Conservation (phyloP, 2,329 filamentous ascomycete genomes). For the Cryphonectria parasitica region DNA sequence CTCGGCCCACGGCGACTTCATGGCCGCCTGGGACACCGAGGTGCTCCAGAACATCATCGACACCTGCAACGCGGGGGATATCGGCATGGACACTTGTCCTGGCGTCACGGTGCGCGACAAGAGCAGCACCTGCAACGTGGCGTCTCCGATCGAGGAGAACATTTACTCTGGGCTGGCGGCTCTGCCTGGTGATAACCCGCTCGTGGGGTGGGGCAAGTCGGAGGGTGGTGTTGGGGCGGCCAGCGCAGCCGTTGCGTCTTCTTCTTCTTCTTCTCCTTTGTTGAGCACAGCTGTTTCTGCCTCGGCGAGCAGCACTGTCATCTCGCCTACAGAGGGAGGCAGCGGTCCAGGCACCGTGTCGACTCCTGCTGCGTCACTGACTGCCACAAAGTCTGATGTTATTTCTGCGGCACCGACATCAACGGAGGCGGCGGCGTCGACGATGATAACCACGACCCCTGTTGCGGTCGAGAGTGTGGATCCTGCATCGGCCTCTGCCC, state of each 20-base stretch:
- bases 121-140: conserved; percentile 54
- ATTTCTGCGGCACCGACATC: not conserved
- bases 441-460: not conserved
- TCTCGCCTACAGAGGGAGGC: not conserved
- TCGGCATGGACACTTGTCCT: conserved; percentile 66
- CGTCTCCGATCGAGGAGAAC: conserved; percentile 50
- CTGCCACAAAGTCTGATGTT: not conserved
- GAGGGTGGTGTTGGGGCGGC: conserved; percentile 42
- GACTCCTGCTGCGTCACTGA: not conserved
- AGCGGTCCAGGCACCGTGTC: not conserved
- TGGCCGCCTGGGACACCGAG: conserved; percentile 71
- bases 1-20: conserved; percentile 72
- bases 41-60: conserved; percentile 70
- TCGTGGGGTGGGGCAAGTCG: conserved; percentile 51
- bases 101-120: conserved; percentile 57
- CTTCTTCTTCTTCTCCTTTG: not conserved
- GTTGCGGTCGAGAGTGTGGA: not conserved
- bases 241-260: not conserved
- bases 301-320: not conserved
- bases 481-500: not conserved
- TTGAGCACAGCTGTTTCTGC: not conserved
- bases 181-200: conserved; percentile 60
- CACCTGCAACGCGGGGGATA: conserved; percentile 63
- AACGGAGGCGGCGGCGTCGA: too few species aligned
- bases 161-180: conserved; percentile 47